Percentiles rank a stretch among this genome's conserved stretches.
These are phyloP conservation scores for Populus trichocarpa DNA, from an alignment of 441 rosid species.

Conservation along the genomic window DNA sequence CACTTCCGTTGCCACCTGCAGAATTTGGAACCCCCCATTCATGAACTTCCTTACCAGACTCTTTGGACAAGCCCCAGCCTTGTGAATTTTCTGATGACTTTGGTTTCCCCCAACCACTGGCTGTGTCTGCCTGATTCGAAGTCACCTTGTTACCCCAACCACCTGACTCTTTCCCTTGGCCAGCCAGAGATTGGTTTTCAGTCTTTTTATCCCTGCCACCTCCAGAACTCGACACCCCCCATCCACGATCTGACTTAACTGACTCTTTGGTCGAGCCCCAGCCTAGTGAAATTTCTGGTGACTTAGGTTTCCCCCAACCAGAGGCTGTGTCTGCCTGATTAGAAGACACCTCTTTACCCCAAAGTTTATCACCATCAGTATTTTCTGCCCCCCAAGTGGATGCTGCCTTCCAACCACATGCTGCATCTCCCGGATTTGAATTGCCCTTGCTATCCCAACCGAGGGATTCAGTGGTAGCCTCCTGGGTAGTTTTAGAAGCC, in stretches of 20 bases:
- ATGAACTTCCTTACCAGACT: conserved; percentile 1
- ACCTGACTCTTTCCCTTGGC: neutral
- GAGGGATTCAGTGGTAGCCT: neutral
- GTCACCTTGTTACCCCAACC: neutral
- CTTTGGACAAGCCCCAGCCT: conserved; percentile 21
- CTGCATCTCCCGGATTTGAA: neutral
- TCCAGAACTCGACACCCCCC: neutral
- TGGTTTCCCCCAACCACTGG: conserved; percentile 25
- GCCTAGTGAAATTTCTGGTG: neutral
- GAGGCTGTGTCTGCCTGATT: neutral
- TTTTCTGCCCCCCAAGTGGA: neutral
- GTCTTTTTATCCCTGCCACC: conserved; percentile 21
- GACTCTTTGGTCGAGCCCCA: neutral
- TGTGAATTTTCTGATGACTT: conserved; percentile 12
- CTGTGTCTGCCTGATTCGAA: neutral
- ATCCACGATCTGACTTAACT: neutral
- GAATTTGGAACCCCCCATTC: neutral
- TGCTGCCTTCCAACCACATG: conserved; percentile 16
- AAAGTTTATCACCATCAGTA: neutral
- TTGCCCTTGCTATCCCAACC: neutral
- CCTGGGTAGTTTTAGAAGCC: neutral
- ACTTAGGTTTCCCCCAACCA: neutral
- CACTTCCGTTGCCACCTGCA: neutral
- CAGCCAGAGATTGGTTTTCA: neutral
- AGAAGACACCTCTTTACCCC: neutral